phyloP scores from a whole-genome alignment of 768 basidiomycete species.

The Basidioascus undulatus region DNA sequence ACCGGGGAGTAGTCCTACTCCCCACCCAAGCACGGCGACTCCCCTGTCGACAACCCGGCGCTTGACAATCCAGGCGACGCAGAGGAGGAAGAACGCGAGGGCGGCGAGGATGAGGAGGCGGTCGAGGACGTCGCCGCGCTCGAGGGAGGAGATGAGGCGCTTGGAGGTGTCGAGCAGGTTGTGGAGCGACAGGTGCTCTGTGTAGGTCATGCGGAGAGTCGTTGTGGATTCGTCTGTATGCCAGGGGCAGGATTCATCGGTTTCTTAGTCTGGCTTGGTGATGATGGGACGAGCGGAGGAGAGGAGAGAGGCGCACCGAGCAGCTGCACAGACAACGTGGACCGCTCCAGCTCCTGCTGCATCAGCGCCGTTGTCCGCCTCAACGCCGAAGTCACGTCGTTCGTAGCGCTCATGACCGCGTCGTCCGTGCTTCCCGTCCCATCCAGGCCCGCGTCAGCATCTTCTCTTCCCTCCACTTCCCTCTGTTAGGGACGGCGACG shows the following conservation, averaged over 20 bases:
- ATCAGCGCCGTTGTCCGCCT: slow-evolving; percentile 62
- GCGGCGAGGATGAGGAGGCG: slow-evolving; percentile 59
- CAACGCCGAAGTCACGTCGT: slow-evolving; percentile 67
- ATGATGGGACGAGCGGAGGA: not conserved
- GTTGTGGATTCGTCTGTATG: slow-evolving; percentile 47
- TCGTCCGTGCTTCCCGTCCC: slow-evolving; percentile 35
- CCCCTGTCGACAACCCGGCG: slow-evolving; percentile 62
- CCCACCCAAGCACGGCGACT: too few species aligned
- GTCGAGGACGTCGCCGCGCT: slow-evolving; percentile 79
- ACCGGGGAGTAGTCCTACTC: too few species aligned
- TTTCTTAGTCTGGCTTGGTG: not conserved
- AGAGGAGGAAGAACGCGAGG: slow-evolving; percentile 58
- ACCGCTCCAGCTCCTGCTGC: slow-evolving; percentile 78
- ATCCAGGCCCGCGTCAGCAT: not conserved
- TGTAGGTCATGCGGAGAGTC: slow-evolving; percentile 45
- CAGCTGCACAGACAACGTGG: slow-evolving; percentile 62
- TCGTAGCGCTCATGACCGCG: slow-evolving; percentile 62
- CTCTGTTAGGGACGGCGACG: not conserved
- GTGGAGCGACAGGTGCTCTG: slow-evolving; percentile 49
- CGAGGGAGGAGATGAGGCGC: slow-evolving; percentile 61
- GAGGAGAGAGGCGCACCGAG: slow-evolving; percentile 31
- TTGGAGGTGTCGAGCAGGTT: slow-evolving; percentile 53
- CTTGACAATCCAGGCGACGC: slow-evolving; percentile 67
- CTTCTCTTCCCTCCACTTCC: not conserved
- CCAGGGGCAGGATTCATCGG: not conserved